phyloP scores from a whole-genome alignment of 2,329 filamentous ascomycete species.

The Pestalotiopsis sp. region DNA sequence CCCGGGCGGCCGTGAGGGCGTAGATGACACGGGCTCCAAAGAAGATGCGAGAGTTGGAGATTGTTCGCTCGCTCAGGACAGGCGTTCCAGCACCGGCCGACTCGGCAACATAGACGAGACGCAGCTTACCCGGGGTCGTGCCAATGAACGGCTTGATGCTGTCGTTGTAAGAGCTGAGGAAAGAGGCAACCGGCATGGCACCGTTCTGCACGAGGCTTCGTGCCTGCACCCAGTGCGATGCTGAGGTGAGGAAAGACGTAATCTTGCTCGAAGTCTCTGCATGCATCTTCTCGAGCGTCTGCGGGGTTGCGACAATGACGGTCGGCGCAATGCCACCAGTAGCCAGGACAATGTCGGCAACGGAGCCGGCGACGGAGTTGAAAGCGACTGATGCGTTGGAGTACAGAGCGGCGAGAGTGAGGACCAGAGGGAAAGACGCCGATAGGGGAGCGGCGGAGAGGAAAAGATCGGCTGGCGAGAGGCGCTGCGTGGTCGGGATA shows the following conservation, averaged over 20 bases:
- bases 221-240: conserved; percentile 72
- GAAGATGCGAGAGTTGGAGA: conserved; percentile 82
- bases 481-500: conserved; percentile 73
- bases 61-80: conserved; percentile 65
- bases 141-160: conserved; percentile 61
- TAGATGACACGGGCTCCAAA: conserved; percentile 81
- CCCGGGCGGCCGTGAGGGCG: conserved; percentile 76
- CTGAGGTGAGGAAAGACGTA: conserved; percentile 63
- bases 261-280: conserved; percentile 60
- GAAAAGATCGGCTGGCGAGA: conserved; percentile 77
- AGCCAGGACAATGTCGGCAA: conserved; percentile 71
- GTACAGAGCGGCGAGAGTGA: conserved; percentile 82
- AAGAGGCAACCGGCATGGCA: conserved; percentile 68
- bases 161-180: conserved; percentile 64
- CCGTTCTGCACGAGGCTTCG: conserved; percentile 70
- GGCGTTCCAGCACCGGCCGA: conserved; percentile 64
- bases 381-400: conserved; percentile 84
- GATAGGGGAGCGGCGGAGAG: conserved; percentile 82
- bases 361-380: conserved; percentile 80
- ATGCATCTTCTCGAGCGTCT: conserved; percentile 71
- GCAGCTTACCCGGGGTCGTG: conserved; percentile 70
- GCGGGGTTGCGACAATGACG: conserved; percentile 76
- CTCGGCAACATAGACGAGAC: conserved; percentile 80
- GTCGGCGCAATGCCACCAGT: conserved; percentile 78
- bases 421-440: conserved; percentile 74